Evolutionary conservation across 192 early-diverging fungal genomes (phyloP).

Genomic region (Podila verticillata): DNA sequence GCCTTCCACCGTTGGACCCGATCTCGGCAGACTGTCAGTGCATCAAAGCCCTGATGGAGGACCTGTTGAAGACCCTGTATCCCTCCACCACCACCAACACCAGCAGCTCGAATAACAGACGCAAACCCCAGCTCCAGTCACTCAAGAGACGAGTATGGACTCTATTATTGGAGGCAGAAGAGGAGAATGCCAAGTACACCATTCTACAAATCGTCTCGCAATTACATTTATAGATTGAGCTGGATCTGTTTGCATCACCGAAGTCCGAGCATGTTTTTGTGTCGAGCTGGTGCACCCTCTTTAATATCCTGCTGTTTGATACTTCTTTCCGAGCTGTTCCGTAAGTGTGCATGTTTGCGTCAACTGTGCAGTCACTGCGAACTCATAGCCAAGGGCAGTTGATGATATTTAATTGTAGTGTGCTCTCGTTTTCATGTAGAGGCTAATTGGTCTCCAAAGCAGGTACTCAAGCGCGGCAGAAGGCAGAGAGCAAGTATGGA

Average conservation of each 20-base stretch:
- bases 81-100: not conserved
- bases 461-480: too few species aligned
- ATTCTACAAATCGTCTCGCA: constrained; percentile 16
- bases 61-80: constrained; percentile 11
- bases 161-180: constrained; percentile 8
- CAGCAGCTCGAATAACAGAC: constrained; percentile 12
- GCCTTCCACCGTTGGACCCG: constrained; percentile 11
- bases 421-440: constrained; percentile 8
- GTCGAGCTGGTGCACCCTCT: constrained; percentile 14
- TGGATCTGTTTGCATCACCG: constrained; percentile 6
- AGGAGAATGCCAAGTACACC: constrained; percentile 2
- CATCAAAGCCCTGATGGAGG: constrained; percentile 8
- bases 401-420: constrained; percentile 9
- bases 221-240: constrained; percentile 19
- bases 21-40: not conserved
- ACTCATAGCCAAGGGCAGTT: not conserved
- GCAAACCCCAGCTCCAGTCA: constrained; percentile 12
- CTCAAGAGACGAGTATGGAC: constrained; percentile 19
- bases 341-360: constrained; percentile 15
- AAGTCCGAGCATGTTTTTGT: constrained; percentile 17
- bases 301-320: constrained; percentile 10
- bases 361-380: too few species aligned
- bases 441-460: constrained; percentile 19
- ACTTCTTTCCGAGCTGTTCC: constrained; percentile 13
- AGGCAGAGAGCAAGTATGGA: constrained; percentile 8